Evolutionary conservation across 495 filamentous ascomycete genomes (phyloP), one percentile per base, ranked within the genome.

Genomic region (Acidomyces sp.): DNA sequence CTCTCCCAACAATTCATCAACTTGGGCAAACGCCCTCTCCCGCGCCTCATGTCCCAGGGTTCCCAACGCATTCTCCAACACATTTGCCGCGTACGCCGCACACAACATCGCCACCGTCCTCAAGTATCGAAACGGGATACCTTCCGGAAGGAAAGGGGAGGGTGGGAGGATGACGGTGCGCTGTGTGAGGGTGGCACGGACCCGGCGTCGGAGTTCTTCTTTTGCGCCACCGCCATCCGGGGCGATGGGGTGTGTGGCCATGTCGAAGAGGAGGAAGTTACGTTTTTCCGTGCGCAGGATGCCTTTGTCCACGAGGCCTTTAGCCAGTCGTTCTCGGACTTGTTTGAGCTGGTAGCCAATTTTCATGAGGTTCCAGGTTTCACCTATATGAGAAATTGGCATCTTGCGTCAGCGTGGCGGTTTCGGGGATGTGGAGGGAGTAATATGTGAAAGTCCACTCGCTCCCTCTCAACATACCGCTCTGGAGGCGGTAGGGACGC

Each of bases 361-460:
- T 65, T 97, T 97, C 90, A 97, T 95, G 39, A 97, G 67, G 54
- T 97, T 97, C 90, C 90, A 97, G 43, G 90, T 97, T 64, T 97
- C 90, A 50, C 90, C 90, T 97, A 54, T 47, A 12, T 18, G 29
- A 37, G 9, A 10, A 22, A 22, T 41, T 12, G 13, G 3, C 29
- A 34, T 6, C 30, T 23, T 24, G 37, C 21, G 18, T 43, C 24
- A 48, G 32, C 42, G 20, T 11, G 10, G 11, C 18, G 7, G 13
- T 5, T 15, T 31, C 13, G 28, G 11, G 18, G 26, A 23, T 30
- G 19, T 28, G 12, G 21, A 20, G 41, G 39, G n/a, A n/a, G n/a
- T n/a, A n/a, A n/a, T n/a, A n/a, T n/a, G n/a, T n/a, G n/a, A n/a
- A n/a, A n/a, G n/a, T n/a, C n/a, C n/a, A n/a, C n/a, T n/a, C n/a